A percentile compares a stretch with the other conserved stretches of the same genome.
Conservation (phyloP, 345 rosid species). For the Sapria himalayana region DNA sequence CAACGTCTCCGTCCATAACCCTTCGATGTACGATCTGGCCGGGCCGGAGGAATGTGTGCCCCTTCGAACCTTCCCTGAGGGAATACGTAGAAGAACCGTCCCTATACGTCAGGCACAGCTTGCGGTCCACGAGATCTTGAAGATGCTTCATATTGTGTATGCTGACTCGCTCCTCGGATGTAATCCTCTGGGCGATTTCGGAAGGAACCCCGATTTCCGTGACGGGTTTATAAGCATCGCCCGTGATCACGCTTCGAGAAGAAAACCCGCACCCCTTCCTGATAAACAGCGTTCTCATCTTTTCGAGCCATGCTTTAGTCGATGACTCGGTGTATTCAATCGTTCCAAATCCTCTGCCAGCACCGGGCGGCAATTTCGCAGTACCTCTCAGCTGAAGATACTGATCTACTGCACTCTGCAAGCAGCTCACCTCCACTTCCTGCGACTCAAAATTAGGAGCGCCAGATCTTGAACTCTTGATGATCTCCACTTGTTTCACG, state of each 20-base stretch:
- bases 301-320: conserved; percentile 83
- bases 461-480: conserved; percentile 55
- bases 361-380: conserved; percentile 39
- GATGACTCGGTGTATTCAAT: conserved; percentile 30
- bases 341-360: conserved; percentile 37
- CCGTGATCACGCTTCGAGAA: conserved; percentile 91
- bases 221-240: conserved; percentile 61
- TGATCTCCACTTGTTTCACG: conserved; percentile 47
- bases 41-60: conserved; percentile 50
- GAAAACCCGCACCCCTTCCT: conserved; percentile 91
- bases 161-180: conserved; percentile 76
- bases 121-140: conserved; percentile 58
- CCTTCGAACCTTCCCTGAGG: conserved; percentile 76
- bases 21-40: conserved; percentile 82
- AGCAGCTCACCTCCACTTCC: conserved; percentile 47
- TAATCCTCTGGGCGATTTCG: conserved; percentile 72
- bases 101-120: conserved; percentile 46
- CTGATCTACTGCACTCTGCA: conserved; percentile 46
- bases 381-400: conserved; percentile 77
- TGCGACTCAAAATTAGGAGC: conserved; percentile 72
- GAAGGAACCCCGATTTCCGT: conserved; percentile 70
- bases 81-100: conserved; percentile 66
- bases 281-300: conserved; percentile 68
- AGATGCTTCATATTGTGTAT: conserved; percentile 34
- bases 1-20: conserved; percentile 83